A percentile compares a stretch with the other conserved stretches of the same genome.
Conservation (phyloP, 306 rosid species). For the Alnus rubra region DNA sequence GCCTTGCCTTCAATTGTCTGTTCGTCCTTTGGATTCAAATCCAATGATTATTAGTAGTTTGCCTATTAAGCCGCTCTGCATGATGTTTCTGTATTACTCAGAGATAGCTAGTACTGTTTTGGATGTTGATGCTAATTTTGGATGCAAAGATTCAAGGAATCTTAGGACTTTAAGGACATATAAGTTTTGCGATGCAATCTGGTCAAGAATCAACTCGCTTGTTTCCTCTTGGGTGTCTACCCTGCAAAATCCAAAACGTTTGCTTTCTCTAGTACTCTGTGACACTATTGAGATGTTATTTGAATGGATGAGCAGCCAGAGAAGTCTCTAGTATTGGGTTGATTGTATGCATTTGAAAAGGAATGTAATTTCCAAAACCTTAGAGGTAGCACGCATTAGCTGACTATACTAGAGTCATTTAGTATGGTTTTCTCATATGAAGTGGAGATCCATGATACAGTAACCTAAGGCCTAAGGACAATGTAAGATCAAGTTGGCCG, state of each 20-base stretch:
- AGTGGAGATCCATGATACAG: neutral
- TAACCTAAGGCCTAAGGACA: neutral
- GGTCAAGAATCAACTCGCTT: neutral
- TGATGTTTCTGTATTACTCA: neutral
- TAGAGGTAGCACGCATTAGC: neutral
- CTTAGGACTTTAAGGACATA: neutral
- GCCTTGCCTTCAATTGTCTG: neutral
- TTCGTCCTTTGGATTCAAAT: neutral
- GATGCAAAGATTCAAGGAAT: neutral
- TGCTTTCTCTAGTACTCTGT: neutral
- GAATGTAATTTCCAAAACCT: neutral
- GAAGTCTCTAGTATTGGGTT: neutral
- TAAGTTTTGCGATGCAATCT: neutral
- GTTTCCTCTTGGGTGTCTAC: neutral
- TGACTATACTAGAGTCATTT: neutral
- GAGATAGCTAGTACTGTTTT: neutral
- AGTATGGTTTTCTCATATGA: neutral
- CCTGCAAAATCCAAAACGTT: neutral
- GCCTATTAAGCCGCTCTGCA: neutral
- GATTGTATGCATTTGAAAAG: neutral
- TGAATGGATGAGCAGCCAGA: neutral
- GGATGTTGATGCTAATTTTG: neutral
- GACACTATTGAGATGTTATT: neutral
- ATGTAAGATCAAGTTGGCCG: neutral
- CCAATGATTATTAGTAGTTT: constrained; percentile 4